phyloP scores from a whole-genome alignment of 176 grass and related monocot species.

The Zizania latifolia region DNA sequence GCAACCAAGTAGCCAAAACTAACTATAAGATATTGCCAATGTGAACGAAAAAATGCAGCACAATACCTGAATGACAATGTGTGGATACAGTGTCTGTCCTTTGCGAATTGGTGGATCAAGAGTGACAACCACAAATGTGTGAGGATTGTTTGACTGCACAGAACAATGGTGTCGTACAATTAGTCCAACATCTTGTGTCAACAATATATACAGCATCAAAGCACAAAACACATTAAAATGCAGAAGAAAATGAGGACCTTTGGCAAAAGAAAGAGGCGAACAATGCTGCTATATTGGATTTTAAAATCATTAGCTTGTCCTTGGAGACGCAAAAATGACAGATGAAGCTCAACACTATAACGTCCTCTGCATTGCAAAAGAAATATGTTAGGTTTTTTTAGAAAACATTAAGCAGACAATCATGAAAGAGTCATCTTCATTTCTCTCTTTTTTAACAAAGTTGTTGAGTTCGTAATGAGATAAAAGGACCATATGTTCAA shows the following conservation, averaged over 20 bases:
- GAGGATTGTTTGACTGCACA: slow-evolving; percentile 92
- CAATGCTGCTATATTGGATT: slow-evolving; percentile 93
- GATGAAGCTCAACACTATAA: slow-evolving; percentile 86
- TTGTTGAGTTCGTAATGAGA: slow-evolving; percentile 5
- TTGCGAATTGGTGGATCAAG: slow-evolving; percentile 99
- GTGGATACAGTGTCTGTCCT: slow-evolving; percentile 95
- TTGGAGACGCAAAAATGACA: slow-evolving; percentile 87
- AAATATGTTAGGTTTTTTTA: neutral
- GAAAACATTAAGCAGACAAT: neutral
- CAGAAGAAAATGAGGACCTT: slow-evolving; percentile 59
- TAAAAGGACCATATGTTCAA: slow-evolving; percentile 28
- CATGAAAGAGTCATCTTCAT: neutral
- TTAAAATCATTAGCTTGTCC: slow-evolving; percentile 97
- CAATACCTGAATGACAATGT: slow-evolving; percentile 98
- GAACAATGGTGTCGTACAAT: slow-evolving; percentile 11
- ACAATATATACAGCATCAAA: slow-evolving; percentile 5
- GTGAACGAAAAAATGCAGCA: slow-evolving; percentile 1
- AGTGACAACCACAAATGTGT: slow-evolving; percentile 90
- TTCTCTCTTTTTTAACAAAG: neutral
- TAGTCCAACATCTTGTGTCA: slow-evolving; percentile 19
- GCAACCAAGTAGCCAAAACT: neutral
- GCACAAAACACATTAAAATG: neutral
- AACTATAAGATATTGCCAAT: slow-evolving; percentile 3
- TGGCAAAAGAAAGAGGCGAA: slow-evolving; percentile 86
- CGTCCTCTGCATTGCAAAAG: slow-evolving; percentile 58